Conservation (phyloP, 2,329 filamentous ascomycete genomes). For the Aspergillus japonicus region DNA sequence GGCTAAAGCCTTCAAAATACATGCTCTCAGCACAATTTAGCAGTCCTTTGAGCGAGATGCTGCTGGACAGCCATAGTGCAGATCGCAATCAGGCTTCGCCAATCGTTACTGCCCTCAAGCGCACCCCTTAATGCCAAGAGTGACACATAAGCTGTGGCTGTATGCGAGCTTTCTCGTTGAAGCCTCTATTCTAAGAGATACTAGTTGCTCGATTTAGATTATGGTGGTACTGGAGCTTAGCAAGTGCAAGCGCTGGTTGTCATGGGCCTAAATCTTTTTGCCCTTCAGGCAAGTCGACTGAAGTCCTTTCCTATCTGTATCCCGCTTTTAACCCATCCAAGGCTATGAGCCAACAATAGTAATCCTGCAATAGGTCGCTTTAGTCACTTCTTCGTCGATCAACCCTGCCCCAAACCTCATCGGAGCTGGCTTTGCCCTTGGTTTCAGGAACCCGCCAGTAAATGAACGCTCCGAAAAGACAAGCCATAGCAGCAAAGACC, state of each 20-base stretch:
- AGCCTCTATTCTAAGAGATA: not conserved
- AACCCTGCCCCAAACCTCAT: conserved; percentile 83
- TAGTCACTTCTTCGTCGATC: conserved; percentile 35
- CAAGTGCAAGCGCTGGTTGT: not conserved
- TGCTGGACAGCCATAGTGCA: not conserved
- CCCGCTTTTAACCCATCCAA: not conserved
- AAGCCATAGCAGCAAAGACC: conserved; percentile 77
- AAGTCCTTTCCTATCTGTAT: not conserved
- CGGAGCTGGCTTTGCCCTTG: conserved; percentile 74
- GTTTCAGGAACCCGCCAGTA: conserved; percentile 78
- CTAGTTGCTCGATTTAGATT: not conserved
- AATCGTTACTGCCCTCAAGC: not conserved
- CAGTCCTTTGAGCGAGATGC: not conserved
- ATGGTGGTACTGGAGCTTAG: not conserved
- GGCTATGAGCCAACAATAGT: not conserved
- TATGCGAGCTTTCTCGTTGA: not conserved
- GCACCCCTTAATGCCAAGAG: not conserved
- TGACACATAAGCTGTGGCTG: not conserved
- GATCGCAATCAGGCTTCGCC: not conserved
- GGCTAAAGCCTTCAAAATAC: not conserved
- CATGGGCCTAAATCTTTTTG: no score
- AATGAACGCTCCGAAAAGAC: conserved; percentile 69
- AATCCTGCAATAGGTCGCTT: not conserved
- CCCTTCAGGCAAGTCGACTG: no score
- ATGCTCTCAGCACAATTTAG: not conserved